phyloP scores from a whole-genome alignment of 805 yeast species.

The Cyberlindnera meyerae region DNA sequence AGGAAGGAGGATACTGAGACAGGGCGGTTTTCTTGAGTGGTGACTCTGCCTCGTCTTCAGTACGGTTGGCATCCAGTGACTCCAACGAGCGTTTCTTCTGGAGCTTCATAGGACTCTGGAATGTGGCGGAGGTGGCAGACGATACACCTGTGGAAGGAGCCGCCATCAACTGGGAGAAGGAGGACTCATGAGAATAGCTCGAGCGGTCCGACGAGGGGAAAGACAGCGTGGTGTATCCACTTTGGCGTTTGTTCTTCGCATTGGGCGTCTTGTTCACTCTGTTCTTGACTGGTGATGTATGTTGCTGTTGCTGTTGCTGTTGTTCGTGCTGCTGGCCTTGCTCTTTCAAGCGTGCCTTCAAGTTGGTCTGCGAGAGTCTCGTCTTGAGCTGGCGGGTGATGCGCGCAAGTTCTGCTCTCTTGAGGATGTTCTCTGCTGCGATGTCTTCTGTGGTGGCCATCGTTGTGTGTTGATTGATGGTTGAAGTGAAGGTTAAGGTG shows the following conservation, averaged over 20 bases:
- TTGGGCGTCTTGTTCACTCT: too few species aligned
- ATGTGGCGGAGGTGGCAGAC: background rate
- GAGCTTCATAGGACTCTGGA: slow-evolving; percentile 3
- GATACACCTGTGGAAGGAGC: slow-evolving; percentile 2
- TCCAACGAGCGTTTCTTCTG: slow-evolving; percentile 19
- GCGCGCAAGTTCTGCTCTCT: slow-evolving; percentile 42
- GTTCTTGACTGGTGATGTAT: too few species aligned
- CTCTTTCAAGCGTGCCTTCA: slow-evolving; percentile 24
- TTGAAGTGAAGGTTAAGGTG: too few species aligned
- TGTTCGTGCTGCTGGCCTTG: slow-evolving; percentile 2
- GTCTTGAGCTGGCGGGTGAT: slow-evolving; percentile 40
- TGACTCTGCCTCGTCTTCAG: slow-evolving; percentile 22
- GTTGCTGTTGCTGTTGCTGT: background rate
- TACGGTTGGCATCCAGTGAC: slow-evolving; percentile 19
- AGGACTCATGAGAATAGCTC: background rate
- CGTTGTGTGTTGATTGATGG: too few species aligned
- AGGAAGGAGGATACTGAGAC: slow-evolving; percentile 23
- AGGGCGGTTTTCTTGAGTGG: slow-evolving; percentile 11
- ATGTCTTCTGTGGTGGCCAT: slow-evolving; percentile 31
- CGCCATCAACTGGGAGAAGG: slow-evolving; percentile 4
- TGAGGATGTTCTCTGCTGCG: slow-evolving; percentile 40
- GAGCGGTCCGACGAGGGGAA: background rate
- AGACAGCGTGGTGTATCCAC: background rate
- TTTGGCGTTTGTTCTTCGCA: too few species aligned
- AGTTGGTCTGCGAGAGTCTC: slow-evolving; percentile 37